Evolutionary conservation across 2,329 filamentous ascomycete genomes (phyloP).

Genomic region (Trichoderma aggressivum): DNA sequence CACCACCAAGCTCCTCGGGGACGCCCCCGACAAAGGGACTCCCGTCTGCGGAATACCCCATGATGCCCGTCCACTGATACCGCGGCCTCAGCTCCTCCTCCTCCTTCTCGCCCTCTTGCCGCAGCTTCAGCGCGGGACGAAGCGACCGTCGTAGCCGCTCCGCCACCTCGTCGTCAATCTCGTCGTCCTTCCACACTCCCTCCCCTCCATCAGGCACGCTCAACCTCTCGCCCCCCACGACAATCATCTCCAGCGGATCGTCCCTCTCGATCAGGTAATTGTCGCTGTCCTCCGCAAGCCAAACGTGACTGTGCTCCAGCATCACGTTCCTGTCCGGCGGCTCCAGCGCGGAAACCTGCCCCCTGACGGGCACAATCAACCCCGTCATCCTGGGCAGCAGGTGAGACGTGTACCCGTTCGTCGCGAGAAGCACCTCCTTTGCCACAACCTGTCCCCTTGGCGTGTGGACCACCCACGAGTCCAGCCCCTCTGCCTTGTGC

Average conservation of each 20-base stretch:
- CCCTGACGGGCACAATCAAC: constrained; percentile 73
- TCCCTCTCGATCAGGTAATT: constrained; percentile 74
- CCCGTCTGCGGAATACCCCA: constrained; percentile 69
- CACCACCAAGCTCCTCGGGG: constrained; percentile 49
- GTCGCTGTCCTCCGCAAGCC: constrained; percentile 55
- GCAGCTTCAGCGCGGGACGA: constrained; percentile 41
- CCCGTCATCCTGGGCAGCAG: constrained; percentile 66
- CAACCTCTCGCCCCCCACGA: constrained; percentile 68
- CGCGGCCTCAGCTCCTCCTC: constrained; percentile 47
- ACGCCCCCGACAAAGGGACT: constrained; percentile 69
- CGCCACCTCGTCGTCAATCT: constrained; percentile 54
- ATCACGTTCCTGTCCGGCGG: constrained; percentile 45
- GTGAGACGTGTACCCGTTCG: constrained; percentile 79
- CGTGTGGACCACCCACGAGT: constrained; percentile 63
- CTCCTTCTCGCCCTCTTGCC: constrained; percentile 32
- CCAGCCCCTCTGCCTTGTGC: constrained; percentile 30
- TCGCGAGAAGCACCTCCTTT: constrained; percentile 68
- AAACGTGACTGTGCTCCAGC: constrained; percentile 60
- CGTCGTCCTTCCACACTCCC: constrained; percentile 58
- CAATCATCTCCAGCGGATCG: constrained; percentile 52
- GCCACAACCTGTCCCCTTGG: constrained; percentile 63
- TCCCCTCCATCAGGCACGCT: constrained; percentile 45
- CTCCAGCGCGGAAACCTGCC: constrained; percentile 65
- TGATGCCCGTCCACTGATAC: constrained; percentile 76
- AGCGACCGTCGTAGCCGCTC: constrained; percentile 51